These are phyloP conservation scores for Mycena indigotica DNA, from an alignment of 768 basidiomycete species.

Conservation along the genomic window DNA sequence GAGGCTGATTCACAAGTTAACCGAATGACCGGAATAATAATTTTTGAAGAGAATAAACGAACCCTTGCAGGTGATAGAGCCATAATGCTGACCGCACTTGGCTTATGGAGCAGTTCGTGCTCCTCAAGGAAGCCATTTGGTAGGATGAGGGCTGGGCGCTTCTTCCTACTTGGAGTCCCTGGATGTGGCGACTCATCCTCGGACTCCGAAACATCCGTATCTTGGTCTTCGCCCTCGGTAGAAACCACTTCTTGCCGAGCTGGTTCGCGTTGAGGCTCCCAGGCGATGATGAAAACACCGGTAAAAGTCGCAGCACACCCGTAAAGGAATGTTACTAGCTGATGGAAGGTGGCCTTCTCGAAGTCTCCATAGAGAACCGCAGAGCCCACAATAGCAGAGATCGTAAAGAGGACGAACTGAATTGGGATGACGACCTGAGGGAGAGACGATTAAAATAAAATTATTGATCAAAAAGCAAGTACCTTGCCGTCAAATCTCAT, in stretches of 20 bases:
- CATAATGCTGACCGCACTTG: constrained; percentile 61
- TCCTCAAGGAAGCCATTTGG: constrained; percentile 50
- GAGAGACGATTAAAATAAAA: constrained; percentile 2
- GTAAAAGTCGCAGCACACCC: constrained; percentile 88
- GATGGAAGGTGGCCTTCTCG: constrained; percentile 75
- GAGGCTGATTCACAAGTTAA: constrained; percentile 43
- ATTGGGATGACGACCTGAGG: constrained; percentile 84
- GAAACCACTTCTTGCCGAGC: constrained; percentile 35
- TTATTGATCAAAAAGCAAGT: constrained; percentile 12
- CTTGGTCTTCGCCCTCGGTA: constrained; percentile 29
- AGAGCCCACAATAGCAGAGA: constrained; percentile 91
- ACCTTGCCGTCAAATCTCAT: constrained; percentile 95
- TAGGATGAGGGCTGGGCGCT: constrained; percentile 41
- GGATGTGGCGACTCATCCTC: constrained; percentile 37
- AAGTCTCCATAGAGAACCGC: constrained; percentile 96
- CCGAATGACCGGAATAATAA: not conserved
- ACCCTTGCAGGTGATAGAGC: constrained; percentile 79
- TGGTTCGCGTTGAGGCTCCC: constrained; percentile 43
- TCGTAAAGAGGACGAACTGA: constrained; percentile 93
- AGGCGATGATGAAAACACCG: constrained; percentile 88
- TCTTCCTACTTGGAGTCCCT: not conserved
- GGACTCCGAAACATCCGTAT: constrained; percentile 18
- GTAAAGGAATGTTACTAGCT: constrained; percentile 81
- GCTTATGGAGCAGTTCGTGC: constrained; percentile 52
- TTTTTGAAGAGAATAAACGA: constrained; percentile 18